Evolutionary conservation across 371 early-diverging fungal genomes (phyloP).

Genomic region (Mortierella sp.): DNA sequence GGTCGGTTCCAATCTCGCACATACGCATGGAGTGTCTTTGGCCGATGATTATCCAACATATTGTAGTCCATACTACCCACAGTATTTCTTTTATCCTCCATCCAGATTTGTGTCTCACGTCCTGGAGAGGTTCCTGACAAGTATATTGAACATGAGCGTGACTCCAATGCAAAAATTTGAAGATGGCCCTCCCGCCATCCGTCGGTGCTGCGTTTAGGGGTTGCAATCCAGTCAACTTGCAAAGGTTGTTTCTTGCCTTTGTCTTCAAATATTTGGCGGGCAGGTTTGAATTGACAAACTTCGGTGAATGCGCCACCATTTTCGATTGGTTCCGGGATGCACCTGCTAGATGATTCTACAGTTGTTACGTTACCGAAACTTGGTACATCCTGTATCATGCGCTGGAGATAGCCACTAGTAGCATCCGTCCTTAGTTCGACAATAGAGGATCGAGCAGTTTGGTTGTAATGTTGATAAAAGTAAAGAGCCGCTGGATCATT

Average conservation of each 20-base stretch:
- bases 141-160: conserved; percentile 36
- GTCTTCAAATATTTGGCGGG: conserved; percentile 52
- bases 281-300: conserved; percentile 19
- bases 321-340: conserved; percentile 4
- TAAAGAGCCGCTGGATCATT: conserved; percentile 23
- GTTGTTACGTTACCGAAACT: neutral
- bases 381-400: conserved; percentile 33
- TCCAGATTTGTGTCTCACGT: conserved; percentile 32
- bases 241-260: conserved; percentile 27
- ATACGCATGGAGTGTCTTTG: conserved; percentile 22
- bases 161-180: conserved; percentile 29
- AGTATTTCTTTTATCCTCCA: neutral
- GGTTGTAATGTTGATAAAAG: conserved; percentile 41
- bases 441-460: conserved; percentile 25
- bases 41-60: conserved; percentile 18
- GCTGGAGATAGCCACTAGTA: conserved; percentile 20
- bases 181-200: conserved; percentile 40
- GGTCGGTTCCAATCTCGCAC: conserved; percentile 42
- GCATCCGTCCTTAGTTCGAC: conserved; percentile 21
- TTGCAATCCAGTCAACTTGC: conserved; percentile 20
- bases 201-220: neutral
- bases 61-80: neutral
- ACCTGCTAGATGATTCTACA: neutral
- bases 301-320: conserved; percentile 8
- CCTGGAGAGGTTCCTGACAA: conserved; percentile 26